Evolutionary conservation across 2,329 filamentous ascomycete genomes (phyloP), one percentile per base, ranked within the genome.

Genomic region (Penicillium frequentans): DNA sequence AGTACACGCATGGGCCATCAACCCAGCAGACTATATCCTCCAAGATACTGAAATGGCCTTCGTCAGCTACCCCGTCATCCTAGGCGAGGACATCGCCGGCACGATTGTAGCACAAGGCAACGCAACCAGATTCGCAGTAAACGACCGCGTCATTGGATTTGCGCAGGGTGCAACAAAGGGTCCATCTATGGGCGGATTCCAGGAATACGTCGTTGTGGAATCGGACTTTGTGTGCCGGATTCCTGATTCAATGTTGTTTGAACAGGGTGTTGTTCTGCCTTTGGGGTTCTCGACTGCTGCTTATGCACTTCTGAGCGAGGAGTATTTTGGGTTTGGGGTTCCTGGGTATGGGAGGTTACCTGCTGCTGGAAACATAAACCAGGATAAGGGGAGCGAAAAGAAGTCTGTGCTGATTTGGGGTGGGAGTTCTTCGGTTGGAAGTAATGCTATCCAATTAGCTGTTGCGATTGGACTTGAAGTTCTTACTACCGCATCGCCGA

Each of bases 361-460:
- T 26, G 26, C 26, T 26, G 26, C 26, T 26, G 26, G 14, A 3
- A 10, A 16, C 14, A 14, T 5, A 14, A 8, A 16, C 5, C 14
- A 24, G 21, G 45, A n/a, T n/a, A 3, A 7, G 14, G 48, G 31
- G 16, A 33, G 33, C 4, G 39, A 23, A 8, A 33, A 43, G 33
- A 51, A 49, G 5, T 44, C 14, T 23, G 23, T 56, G 9, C 14
- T 56, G 7, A 37, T 56, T 14, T 84, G 81, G 79, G 82, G 82
- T n/a, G 83, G 82, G 0, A 75, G 79, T 3, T 77, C 78, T 0
- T 74, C 72, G 21, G 79, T 82, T 2, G 81, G 82, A 0, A 73
- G 73, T 31, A 71, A 67, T 3, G 77, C 76, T 0, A 76, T 81
- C 44, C 79, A 82, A 55, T 64, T 80, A 5, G 77, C 76, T 0